Base-by-base conservation (phyloP, 2,329 filamentous ascomycete genomes). In the Raffaelea deltoideospora region DNA sequence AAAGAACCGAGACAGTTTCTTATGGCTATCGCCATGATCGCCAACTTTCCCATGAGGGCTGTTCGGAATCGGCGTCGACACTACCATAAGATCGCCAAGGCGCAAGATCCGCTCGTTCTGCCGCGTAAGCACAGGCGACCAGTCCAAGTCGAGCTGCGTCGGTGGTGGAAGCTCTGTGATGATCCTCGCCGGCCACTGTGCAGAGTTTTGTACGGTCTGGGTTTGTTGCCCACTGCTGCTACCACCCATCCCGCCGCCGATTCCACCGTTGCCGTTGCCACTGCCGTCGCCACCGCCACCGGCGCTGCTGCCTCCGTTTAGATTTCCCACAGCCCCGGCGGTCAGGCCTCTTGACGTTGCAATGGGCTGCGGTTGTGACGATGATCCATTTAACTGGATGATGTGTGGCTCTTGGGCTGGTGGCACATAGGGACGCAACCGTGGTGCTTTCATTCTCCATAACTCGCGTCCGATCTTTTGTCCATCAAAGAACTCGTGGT, bases 111-210 rank as follows among this genome's bases (percentile, higher is more conserved):
- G 75, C 57, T 98, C 90, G 51, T 96, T 95, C 41, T 76, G 79
- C 50, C 79, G 77, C 10, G 83, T 95, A 38, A 98, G 64, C 5
- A 98, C 87, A 1, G 90, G 90, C 1, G 88, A 95, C 90, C 90
- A 98, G 58, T 98, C 90, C 39, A 98, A 93, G 52, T 98, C 90
- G 20, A 98, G 65, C 55, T 96, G 90, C 35, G 83, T 94, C 1
- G 90, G 90, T n/a, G 90, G 88, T 14, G 90, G 86, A 10, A 98
- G 67, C 55, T 98, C 90, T 1, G 90, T 96, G 42, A 98, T 92
- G 41, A 95, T 76, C 42, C 86, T 69, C 2, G 82, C 70, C 23
- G 86, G 80, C 38, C 85, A 65, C 20, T 63, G 60, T 26, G 63
- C 64, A 37, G 69, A 54, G 20, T 27, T 34, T 36, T 54, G 59